Conservation (phyloP, 2,329 filamentous ascomycete species). For the Tolypocladium capitatum region DNA sequence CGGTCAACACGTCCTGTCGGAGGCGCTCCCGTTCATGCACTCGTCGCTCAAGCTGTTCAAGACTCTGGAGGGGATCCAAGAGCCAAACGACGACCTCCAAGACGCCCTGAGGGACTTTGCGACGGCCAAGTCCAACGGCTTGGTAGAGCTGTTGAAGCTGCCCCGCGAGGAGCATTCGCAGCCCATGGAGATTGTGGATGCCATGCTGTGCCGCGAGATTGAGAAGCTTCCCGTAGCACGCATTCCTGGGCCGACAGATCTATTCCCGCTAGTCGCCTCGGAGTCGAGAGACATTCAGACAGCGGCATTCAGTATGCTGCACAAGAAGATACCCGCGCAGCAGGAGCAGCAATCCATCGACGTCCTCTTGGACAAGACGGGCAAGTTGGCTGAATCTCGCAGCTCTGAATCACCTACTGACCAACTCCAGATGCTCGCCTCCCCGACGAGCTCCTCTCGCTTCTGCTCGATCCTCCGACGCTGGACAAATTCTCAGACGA, state of each 20-base stretch:
- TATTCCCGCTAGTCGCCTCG: constrained; percentile 66
- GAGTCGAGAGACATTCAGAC: constrained; percentile 64
- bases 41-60: constrained; percentile 60
- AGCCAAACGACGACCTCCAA: constrained; percentile 73
- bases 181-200: constrained; percentile 63
- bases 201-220: constrained; percentile 57
- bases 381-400: constrained; percentile 15
- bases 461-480: constrained; percentile 67
- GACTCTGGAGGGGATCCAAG: constrained; percentile 48
- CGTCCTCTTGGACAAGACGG: constrained; percentile 53
- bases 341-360: constrained; percentile 80
- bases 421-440: constrained; percentile 44
- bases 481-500: constrained; percentile 54
- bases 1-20: constrained; percentile 26
- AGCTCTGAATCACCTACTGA: background rate
- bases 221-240: constrained; percentile 48
- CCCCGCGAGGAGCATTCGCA: constrained; percentile 36
- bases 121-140: constrained; percentile 37
- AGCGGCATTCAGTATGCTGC: constrained; percentile 67
- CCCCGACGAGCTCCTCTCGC: constrained; percentile 71
- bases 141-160: constrained; percentile 51
- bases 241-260: constrained; percentile 49
- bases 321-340: constrained; percentile 60
- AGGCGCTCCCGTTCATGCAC: constrained; percentile 50
- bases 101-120: constrained; percentile 56